Evolutionary conservation across 1,284 basidiomycete genomes (phyloP), one percentile per base, ranked within the genome.

Genomic region (Spongispora temasekensis): DNA sequence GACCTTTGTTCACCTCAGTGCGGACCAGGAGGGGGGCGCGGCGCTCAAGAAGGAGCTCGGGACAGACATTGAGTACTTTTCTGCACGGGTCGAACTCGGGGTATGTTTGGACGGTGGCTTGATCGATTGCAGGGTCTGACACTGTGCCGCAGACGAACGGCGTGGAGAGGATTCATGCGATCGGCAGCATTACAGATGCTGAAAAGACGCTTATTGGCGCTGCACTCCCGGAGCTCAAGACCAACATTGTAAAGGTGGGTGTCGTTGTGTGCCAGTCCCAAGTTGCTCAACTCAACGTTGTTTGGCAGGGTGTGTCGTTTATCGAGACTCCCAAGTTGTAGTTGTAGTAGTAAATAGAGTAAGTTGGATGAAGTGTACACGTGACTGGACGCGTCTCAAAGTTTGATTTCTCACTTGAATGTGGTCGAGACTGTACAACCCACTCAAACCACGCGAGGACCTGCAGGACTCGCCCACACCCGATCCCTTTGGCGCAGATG

Each of bases 51-150:
- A 82, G 73, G 88, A 90, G 69, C 79, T 93, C 56, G 86, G 83
- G 10, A 70, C 77, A 59, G 83, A 87, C n/a, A 73, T 95, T 51
- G 87, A 89, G 59, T 96, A 86, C 82, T 97, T 97, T 83, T 91
- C 93, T 30, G 85, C 88, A 44, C 88, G 84, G 58, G 84, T 97
- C 63, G 90, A 94, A 78, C 88, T 97, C 63, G 93, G 94, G 65
- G 91, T 93, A 75, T 59, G 89, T 75, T 15, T 60, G 37, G n/a
- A 69, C 30, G 61, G 51, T 60, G 51, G 10, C 60, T 63, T 28
- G 3, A 61, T 32, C 58, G 3, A 55, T n/a, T 53, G 32, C 62
- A 58, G 35, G 56, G 46, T 44, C 60, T 54, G 5, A 19, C 5
- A 23, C 23, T 27, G 23, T 48, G 3, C 3, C 27, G 57, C 64